Conservation (phyloP, 768 basidiomycete genomes). For the Kwoniella pini region DNA sequence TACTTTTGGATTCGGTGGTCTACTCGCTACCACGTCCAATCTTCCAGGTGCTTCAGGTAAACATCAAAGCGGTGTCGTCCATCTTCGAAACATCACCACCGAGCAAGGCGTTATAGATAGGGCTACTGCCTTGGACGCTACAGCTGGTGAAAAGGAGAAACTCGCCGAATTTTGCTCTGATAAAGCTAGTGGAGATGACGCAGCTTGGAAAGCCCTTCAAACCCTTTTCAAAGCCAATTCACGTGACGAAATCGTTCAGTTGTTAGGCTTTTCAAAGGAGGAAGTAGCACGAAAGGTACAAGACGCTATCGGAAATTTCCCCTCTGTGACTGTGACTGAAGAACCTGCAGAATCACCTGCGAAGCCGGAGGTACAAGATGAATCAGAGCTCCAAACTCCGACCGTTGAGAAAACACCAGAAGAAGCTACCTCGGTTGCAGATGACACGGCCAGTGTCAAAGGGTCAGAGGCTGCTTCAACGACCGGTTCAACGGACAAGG, state of each 20-base stretch:
- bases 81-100: slow-evolving; percentile 73
- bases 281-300: slow-evolving; percentile 77
- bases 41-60: slow-evolving; percentile 65
- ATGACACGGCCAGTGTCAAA: slow-evolving; percentile 22
- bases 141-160: slow-evolving; percentile 60
- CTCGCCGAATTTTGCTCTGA: slow-evolving; percentile 71
- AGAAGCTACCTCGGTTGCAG: slow-evolving; percentile 30
- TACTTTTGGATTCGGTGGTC: slow-evolving; percentile 90
- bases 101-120: slow-evolving; percentile 74
- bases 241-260: slow-evolving; percentile 80
- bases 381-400: slow-evolving; percentile 55
- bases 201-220: slow-evolving; percentile 78
- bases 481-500: slow-evolving; percentile 69
- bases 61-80: slow-evolving; percentile 77
- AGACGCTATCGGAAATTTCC: slow-evolving; percentile 69
- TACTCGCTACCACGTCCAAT: slow-evolving; percentile 77
- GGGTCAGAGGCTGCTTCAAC: slow-evolving; percentile 32
- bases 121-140: slow-evolving; percentile 66
- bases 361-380: slow-evolving; percentile 34
- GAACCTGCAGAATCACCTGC: neutral
- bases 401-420: slow-evolving; percentile 50
- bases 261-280: slow-evolving; percentile 88
- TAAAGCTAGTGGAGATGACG: slow-evolving; percentile 55
- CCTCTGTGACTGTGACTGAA: slow-evolving; percentile 8
- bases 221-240: slow-evolving; percentile 81